These are phyloP conservation scores for Vitis labrusca DNA, from an alignment of 164 flowering plant genomes.

Conservation along the genomic window DNA sequence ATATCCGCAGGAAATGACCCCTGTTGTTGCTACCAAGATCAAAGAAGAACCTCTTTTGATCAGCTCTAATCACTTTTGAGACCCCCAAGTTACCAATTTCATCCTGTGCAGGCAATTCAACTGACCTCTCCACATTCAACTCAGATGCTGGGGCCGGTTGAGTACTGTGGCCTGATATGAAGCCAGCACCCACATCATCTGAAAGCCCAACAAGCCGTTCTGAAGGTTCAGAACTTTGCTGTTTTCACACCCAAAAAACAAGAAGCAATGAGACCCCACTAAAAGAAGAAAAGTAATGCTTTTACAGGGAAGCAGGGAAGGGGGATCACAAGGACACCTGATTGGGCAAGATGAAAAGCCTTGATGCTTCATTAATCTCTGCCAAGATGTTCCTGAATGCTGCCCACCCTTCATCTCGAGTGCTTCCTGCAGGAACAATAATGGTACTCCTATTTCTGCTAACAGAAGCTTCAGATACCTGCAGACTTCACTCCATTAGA, in stretches of 20 bases:
- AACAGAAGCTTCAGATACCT: conserved; percentile 97
- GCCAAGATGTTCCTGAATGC: conserved; percentile 92
- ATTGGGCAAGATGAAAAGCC: conserved; percentile 65
- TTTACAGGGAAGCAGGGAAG: not conserved
- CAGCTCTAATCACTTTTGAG: conserved; percentile 90
- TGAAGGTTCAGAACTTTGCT: conserved; percentile 75
- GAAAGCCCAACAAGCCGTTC: conserved; percentile 86
- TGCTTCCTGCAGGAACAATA: conserved; percentile 92
- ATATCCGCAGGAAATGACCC: conserved; percentile 89
- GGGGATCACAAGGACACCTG: conserved; percentile 45
- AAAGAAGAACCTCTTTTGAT: conserved; percentile 96
- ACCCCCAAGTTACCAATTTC: conserved; percentile 67
- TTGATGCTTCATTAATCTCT: conserved; percentile 91
- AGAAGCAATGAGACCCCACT: conserved; percentile 10
- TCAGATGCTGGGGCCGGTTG: conserved; percentile 65
- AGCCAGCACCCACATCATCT: conserved; percentile 98
- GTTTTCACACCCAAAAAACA: conserved; percentile 15
- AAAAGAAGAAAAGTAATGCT: not conserved
- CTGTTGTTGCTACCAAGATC: conserved; percentile 96
- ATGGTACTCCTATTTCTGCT: conserved; percentile 97
- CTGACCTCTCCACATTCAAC: conserved; percentile 63
- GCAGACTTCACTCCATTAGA: conserved; percentile 17
- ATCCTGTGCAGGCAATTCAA: conserved; percentile 70
- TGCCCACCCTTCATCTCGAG: conserved; percentile 93
- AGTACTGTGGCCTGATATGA: conserved; percentile 79